These are phyloP conservation scores for Claviceps digitariae DNA, from an alignment of 2,329 filamentous ascomycete species.

Conservation along the genomic window DNA sequence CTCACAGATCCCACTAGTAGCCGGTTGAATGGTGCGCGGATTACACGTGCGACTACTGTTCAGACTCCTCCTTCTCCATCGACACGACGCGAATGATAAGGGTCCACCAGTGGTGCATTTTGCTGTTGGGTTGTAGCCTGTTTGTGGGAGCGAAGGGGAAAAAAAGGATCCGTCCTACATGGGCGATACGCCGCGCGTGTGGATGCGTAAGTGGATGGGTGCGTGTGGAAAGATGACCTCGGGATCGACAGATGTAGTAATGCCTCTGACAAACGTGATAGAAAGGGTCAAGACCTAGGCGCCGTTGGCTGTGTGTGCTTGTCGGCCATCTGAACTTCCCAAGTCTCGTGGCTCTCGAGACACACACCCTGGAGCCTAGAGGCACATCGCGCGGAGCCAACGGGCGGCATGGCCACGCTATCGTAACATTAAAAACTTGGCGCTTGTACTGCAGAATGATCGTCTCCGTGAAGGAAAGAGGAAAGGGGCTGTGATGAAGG, in stretches of 20 bases:
- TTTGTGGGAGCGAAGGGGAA: background rate
- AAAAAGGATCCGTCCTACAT: background rate
- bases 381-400: constrained; percentile 4
- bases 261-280: background rate
- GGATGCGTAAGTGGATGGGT: background rate
- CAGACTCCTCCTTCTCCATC: background rate
- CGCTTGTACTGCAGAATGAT: background rate
- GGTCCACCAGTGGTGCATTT: background rate
- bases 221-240: background rate
- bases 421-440: background rate
- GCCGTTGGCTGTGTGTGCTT: background rate
- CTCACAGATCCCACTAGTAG: background rate
- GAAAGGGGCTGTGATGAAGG: constrained; percentile 1
- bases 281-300: background rate
- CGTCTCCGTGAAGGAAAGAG: background rate
- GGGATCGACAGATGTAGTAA: background rate
- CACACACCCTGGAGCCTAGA: constrained; percentile 4
- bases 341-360: background rate
- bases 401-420: background rate
- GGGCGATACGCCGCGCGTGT: background rate
- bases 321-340: background rate
- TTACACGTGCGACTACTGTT: background rate
- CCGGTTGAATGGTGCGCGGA: background rate
- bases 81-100: background rate
- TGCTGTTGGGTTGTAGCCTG: background rate